These are phyloP conservation scores for Xylariomycetidae sp. DNA, from an alignment of 2,329 filamentous ascomycete genomes.

Conservation along the genomic window DNA sequence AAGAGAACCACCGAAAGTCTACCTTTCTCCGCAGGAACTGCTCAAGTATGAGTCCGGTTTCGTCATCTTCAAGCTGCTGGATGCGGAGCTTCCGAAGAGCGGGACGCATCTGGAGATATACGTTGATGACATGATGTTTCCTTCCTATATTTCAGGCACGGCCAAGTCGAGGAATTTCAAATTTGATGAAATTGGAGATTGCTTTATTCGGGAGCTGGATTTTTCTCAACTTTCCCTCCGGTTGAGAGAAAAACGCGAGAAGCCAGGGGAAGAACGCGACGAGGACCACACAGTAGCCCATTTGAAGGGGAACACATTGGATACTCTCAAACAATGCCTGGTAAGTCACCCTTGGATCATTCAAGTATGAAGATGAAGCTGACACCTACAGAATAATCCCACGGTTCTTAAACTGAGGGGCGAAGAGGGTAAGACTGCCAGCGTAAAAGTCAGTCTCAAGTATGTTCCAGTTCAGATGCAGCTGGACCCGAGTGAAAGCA, in stretches of 20 bases:
- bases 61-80: slow-evolving; percentile 89
- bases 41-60: slow-evolving; percentile 84
- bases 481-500: slow-evolving; percentile 90
- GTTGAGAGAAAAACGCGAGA: slow-evolving; percentile 74
- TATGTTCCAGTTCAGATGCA: slow-evolving; percentile 93
- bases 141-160: slow-evolving; percentile 77
- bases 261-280: slow-evolving; percentile 59
- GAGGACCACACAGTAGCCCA: slow-evolving; percentile 76
- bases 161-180: slow-evolving; percentile 64
- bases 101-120: slow-evolving; percentile 79
- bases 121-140: slow-evolving; percentile 92
- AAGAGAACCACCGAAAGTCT: slow-evolving; percentile 68
- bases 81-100: slow-evolving; percentile 74
- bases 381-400: slow-evolving; percentile 69
- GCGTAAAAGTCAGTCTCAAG: slow-evolving; percentile 85
- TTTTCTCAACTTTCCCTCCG: slow-evolving; percentile 90
- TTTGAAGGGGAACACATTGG: slow-evolving; percentile 77
- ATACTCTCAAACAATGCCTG: slow-evolving; percentile 82
- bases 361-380: slow-evolving; percentile 5
- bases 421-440: slow-evolving; percentile 69
- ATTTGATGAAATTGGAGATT: slow-evolving; percentile 92
- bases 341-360: slow-evolving; percentile 44
- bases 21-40: slow-evolving; percentile 74
- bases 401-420: slow-evolving; percentile 77
- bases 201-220: slow-evolving; percentile 94